Percentiles rank a stretch among this genome's conserved stretches.
Conservation (phyloP, 495 filamentous ascomycete species). For the Patellaria atrata region DNA sequence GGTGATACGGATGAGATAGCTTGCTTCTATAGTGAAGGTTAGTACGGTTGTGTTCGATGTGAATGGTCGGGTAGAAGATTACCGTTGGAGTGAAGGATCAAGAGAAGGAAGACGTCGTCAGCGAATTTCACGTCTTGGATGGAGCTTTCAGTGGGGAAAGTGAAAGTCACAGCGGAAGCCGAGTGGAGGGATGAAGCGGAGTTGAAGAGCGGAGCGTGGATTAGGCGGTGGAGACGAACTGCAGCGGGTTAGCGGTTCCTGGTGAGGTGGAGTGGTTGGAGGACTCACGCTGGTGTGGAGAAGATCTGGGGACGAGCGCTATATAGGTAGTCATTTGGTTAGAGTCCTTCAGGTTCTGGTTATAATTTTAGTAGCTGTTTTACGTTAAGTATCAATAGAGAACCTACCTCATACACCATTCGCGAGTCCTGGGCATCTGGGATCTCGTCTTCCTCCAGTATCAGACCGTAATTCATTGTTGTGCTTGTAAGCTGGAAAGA, state of each 20-base stretch:
- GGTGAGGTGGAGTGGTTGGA: not conserved
- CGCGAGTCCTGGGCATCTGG: slow-evolving; percentile 12
- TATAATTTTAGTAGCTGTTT: not conserved
- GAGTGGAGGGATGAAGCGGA: slow-evolving; percentile 3
- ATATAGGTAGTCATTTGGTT: slow-evolving; percentile 7
- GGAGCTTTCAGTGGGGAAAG: not conserved
- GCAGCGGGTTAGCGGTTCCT: not conserved
- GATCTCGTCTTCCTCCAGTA: slow-evolving; percentile 13
- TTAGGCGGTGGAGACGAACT: slow-evolving; percentile 16
- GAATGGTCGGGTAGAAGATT: not conserved
- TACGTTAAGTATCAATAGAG: not conserved
- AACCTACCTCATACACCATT: slow-evolving; percentile 20
- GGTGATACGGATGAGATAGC: not conserved
- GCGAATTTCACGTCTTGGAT: slow-evolving; percentile 18
- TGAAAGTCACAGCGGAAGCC: slow-evolving; percentile 5
- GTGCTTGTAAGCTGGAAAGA: slow-evolving; percentile 12
- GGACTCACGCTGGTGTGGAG: not conserved
- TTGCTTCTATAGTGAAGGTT: slow-evolving; percentile 4
- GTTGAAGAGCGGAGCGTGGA: slow-evolving; percentile 7
- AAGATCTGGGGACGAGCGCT: not conserved
- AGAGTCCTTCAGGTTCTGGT: not conserved
- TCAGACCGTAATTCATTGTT: slow-evolving; percentile 12
- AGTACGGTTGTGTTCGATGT: slow-evolving; percentile 1
- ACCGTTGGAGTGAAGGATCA: slow-evolving; percentile 7
- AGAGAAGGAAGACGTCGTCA: slow-evolving; percentile 16